phyloP scores from a whole-genome alignment of 1,139 yeast species.

The Taphrina flavorubra region DNA sequence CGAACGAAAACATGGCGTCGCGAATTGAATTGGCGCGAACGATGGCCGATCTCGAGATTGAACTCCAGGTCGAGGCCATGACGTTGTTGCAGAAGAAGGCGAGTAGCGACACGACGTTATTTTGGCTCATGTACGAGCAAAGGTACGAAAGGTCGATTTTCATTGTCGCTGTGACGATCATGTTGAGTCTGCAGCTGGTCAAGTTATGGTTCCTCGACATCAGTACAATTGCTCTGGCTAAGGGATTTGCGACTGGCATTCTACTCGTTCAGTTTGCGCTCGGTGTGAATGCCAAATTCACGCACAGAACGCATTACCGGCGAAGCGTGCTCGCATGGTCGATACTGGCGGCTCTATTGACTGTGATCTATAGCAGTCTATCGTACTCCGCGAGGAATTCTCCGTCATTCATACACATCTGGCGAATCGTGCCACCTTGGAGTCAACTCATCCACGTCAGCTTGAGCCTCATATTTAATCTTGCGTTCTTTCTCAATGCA shows the following conservation, averaged over 20 bases:
- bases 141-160: not conserved
- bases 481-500: not conserved
- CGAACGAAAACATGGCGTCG: not conserved
- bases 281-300: conserved; percentile 6
- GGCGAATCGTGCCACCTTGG: not conserved
- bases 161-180: not conserved
- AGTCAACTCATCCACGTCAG: conserved; percentile 1
- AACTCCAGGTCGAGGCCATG: not conserved
- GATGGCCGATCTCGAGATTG: conserved; percentile 1
- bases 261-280: not conserved
- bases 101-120: not conserved
- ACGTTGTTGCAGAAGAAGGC: conserved; percentile 1
- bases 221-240: not conserved
- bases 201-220: conserved; percentile 3
- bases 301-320: conserved; percentile 4
- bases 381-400: not conserved
- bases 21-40: not conserved
- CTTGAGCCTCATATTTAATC: conserved; percentile 1
- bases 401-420: not conserved
- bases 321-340: conserved; percentile 9
- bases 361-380: not conserved
- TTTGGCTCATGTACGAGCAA: conserved; percentile 9
- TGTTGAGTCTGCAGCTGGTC: not conserved
- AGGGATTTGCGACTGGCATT: not conserved
- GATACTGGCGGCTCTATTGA: not conserved